A percentile compares a stretch with the other conserved stretches of the same genome.
Conservation (phyloP, 768 basidiomycete genomes). For the Gymnopilus junonius region DNA sequence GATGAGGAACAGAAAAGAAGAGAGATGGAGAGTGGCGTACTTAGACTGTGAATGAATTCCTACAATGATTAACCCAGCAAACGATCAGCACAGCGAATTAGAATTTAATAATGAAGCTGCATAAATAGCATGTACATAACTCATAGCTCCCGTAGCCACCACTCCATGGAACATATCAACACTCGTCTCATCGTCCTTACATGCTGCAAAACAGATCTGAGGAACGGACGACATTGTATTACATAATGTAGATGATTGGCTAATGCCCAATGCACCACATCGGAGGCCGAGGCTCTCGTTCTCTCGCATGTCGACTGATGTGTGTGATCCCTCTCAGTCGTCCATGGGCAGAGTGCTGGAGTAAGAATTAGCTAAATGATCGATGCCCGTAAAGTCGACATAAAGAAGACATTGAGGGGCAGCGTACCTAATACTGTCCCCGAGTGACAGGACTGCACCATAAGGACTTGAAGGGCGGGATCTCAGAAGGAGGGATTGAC, state of each 20-base stretch:
- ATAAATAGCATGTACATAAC: constrained; percentile 56
- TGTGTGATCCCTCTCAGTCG: constrained; percentile 47
- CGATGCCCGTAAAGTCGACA: constrained; percentile 26
- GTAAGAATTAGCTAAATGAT: not conserved
- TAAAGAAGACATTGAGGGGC: constrained; percentile 49
- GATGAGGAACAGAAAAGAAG: not conserved
- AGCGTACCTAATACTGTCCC: constrained; percentile 53
- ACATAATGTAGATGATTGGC: not conserved
- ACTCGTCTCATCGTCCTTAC: constrained; percentile 74
- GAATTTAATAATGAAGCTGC: not conserved
- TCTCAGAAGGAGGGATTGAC: not conserved
- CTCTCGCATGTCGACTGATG: constrained; percentile 36
- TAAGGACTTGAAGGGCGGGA: not conserved
- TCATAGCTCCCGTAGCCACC: constrained; percentile 78
- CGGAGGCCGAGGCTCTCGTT: constrained; percentile 60
- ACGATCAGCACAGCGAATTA: no score
- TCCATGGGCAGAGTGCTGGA: constrained; percentile 60
- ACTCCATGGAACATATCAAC: constrained; percentile 71
- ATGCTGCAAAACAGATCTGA: constrained; percentile 76
- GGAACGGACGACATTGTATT: not conserved
- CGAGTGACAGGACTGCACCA: constrained; percentile 46
- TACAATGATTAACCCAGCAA: no score
- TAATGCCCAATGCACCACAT: constrained; percentile 48
- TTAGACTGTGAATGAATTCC: constrained; percentile 57
- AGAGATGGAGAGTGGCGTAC: not conserved